Conservation (phyloP, 257 asterid species). For the Fraxinus excelsior region DNA sequence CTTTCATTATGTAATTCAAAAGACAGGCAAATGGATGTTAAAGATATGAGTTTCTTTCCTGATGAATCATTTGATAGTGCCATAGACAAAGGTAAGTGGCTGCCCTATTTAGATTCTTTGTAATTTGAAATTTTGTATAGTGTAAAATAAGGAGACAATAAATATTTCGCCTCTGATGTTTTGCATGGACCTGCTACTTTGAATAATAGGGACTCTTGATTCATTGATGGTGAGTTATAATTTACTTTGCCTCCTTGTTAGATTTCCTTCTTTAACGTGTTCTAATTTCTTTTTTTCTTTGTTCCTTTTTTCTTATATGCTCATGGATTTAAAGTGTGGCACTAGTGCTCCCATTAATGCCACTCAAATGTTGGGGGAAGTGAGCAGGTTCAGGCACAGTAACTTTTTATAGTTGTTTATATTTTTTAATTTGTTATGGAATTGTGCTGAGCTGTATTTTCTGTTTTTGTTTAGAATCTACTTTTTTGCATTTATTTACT, state of each 20-base stretch:
- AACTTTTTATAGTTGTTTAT: neutral
- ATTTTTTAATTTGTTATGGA: neutral
- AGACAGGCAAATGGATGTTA: slow-evolving; percentile 97
- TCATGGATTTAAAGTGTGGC: slow-evolving; percentile 69
- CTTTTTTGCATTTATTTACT: neutral
- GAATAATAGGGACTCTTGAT: slow-evolving; percentile 84
- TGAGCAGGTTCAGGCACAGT: slow-evolving; percentile 73
- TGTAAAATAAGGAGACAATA: slow-evolving; percentile 16
- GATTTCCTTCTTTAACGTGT: slow-evolving; percentile 10
- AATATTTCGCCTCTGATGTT: slow-evolving; percentile 13
- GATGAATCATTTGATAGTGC: slow-evolving; percentile 84
- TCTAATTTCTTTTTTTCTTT: slow-evolving; percentile 21
- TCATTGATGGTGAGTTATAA: slow-evolving; percentile 83
- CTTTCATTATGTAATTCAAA: slow-evolving; percentile 43
- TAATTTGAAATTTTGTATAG: slow-evolving; percentile 19
- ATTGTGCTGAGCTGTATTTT: neutral
- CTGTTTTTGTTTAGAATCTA: slow-evolving; percentile 5
- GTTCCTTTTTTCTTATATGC: slow-evolving; percentile 12
- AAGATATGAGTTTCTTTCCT: slow-evolving; percentile 85
- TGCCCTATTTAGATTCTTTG: slow-evolving; percentile 16
- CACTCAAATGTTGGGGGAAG: slow-evolving; percentile 96
- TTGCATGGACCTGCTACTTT: slow-evolving; percentile 43
- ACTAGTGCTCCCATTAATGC: slow-evolving; percentile 76
- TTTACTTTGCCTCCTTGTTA: slow-evolving; percentile 16
- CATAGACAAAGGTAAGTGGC: slow-evolving; percentile 77